Base-by-base conservation (phyloP, 2,329 filamentous ascomycete species). In the Lachnellula willkommii region DNA sequence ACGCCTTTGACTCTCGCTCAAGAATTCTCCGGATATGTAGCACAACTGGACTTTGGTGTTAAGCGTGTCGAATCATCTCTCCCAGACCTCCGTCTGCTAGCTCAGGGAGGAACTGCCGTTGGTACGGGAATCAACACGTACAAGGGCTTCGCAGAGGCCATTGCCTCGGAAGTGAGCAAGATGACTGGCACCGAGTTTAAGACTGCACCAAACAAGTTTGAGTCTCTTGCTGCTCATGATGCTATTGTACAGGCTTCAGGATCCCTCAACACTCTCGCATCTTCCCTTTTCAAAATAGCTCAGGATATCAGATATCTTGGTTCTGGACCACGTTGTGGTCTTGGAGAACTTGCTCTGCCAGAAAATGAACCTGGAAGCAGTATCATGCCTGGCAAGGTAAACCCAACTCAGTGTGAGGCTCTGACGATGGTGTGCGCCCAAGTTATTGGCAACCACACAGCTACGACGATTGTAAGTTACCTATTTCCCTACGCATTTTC, bases 341-440 rank as follows among this genome's bases (percentile, higher is more conserved):
- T 97, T 22, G 93, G 92, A 64, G 94, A 99, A 79, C 83, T 99
- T 61, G 83, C 83, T 69, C 84, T 99, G 51, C 94, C 94, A 26
- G 94, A 99, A 79, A 99, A 99, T 77, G 94, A 99, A 79, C 94
- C 94, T 36, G 93, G 93, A 62, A 94, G 88, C 70, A 95, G 89
- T 66, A 97, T 99, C 79, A 99, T 99, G 94, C 94, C 94, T 46
- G 94, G 94, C 70, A 99, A 99, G 80, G 94, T 99, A 72, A 99
- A 99, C 80, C 94, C 94, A 35, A 99, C 94, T 35, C 94, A 99
- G 77, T 96, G 91, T 76, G 94, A 99, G 80, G 89, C 91, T 60
- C 78, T 99, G 73, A 97, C 94, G 66, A 99, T 99, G 94, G 80
- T 97, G 59, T 96, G 93, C 78, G 85, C 90, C 20, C 94, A 99